These are phyloP conservation scores for Ceraceosorus bombacis DNA, from an alignment of 1,284 basidiomycete species.

Conservation along the genomic window DNA sequence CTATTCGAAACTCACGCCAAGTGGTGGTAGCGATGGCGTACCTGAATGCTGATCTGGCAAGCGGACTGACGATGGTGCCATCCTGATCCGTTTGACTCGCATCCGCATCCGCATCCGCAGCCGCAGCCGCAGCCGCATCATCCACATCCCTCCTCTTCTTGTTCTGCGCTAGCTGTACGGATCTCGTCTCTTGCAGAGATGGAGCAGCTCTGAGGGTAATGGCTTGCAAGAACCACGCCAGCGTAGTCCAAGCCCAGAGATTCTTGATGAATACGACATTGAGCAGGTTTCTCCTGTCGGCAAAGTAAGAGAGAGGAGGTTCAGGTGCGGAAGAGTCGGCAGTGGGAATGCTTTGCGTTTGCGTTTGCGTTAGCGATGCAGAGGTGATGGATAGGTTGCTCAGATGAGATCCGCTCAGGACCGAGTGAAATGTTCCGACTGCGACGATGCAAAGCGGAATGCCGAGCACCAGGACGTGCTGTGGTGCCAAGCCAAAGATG, in stretches of 20 bases:
- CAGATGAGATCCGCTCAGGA: conserved; percentile 54
- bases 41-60: conserved; percentile 45
- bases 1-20: not conserved
- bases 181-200: not conserved
- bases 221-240: conserved; percentile 19
- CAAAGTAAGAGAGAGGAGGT: conserved; percentile 54
- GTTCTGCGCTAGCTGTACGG: no score
- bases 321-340: conserved; percentile 56
- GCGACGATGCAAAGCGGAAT: conserved; percentile 45
- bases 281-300: conserved; percentile 70
- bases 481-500: no score
- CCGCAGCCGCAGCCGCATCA: no score
- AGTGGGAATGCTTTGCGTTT: conserved; percentile 48
- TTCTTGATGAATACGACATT: conserved; percentile 83
- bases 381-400: conserved; percentile 30
- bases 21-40: conserved; percentile 60
- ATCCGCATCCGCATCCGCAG: no score
- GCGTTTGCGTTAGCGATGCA: conserved; percentile 19
- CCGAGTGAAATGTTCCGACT: conserved; percentile 56
- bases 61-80: not conserved
- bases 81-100: not conserved
- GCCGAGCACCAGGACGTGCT: not conserved
- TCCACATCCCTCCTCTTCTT: no score
- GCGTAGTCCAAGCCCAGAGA: conserved; percentile 77
- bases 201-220: conserved; percentile 14